Percentiles rank a stretch among this genome's conserved stretches.
These are phyloP conservation scores for Sphaerulina populicola DNA, from an alignment of 2,329 filamentous ascomycete genomes.

Conservation along the genomic window DNA sequence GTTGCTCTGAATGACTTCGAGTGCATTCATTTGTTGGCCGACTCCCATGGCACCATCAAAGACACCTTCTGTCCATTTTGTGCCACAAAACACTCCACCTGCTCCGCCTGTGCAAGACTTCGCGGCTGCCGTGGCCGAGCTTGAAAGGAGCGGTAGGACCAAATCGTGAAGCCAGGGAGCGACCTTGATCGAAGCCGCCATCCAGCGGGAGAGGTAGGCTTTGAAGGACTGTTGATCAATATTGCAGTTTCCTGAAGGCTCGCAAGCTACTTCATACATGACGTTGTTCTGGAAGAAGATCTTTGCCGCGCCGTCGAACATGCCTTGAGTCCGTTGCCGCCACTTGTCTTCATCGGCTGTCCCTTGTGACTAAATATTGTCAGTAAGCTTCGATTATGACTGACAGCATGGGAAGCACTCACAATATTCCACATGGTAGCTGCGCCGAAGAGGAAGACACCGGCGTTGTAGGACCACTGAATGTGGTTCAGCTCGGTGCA, in stretches of 20 bases:
- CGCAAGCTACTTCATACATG: conserved; percentile 43
- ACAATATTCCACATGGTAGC: conserved; percentile 44
- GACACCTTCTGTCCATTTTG: conserved; percentile 35
- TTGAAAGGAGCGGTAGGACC: conserved; percentile 46
- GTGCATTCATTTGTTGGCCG: conserved; percentile 51
- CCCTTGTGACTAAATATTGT: conserved; percentile 19
- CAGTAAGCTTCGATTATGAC: not conserved
- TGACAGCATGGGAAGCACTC: conserved; percentile 5
- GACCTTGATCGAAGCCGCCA: conserved; percentile 50
- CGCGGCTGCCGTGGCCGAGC: conserved; percentile 49
- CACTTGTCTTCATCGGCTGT: conserved; percentile 17
- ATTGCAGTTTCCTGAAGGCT: conserved; percentile 37
- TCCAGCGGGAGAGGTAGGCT: conserved; percentile 45
- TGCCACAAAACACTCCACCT: conserved; percentile 41
- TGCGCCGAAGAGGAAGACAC: conserved; percentile 40
- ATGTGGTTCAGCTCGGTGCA: conserved; percentile 39
- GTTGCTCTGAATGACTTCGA: conserved; percentile 45
- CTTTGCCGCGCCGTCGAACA: conserved; percentile 26
- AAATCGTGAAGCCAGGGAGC: conserved; percentile 48
- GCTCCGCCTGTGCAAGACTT: conserved; percentile 42
- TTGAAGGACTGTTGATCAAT: conserved; percentile 40
- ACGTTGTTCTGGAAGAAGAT: conserved; percentile 36
- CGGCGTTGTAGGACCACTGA: conserved; percentile 43
- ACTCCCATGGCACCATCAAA: conserved; percentile 45
- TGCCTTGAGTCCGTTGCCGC: conserved; percentile 20